phyloP scores from a whole-genome alignment of 495 filamentous ascomycete genomes.

The Lasiosphaeriaceae sp. region DNA sequence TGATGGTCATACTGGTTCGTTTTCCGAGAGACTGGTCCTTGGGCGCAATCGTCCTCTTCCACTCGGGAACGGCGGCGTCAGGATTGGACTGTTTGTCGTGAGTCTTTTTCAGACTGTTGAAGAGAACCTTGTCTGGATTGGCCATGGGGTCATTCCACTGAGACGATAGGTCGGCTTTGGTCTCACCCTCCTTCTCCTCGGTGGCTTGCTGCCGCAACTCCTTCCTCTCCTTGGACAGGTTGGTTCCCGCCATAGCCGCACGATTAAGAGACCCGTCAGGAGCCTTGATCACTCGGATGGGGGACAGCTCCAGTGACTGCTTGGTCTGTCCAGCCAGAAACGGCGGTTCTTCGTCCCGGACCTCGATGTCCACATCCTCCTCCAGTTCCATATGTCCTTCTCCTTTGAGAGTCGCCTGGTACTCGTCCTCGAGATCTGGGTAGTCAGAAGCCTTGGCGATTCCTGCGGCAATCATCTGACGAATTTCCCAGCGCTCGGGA shows the following conservation, averaged over 20 bases:
- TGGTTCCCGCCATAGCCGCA: conserved; percentile 88
- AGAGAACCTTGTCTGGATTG: conserved; percentile 73
- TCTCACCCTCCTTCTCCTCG: conserved; percentile 74
- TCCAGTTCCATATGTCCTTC: conserved; percentile 90
- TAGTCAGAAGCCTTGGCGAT: conserved; percentile 87
- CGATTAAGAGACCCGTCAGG: conserved; percentile 94
- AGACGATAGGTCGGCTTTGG: conserved; percentile 77
- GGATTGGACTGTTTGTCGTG: conserved; percentile 31
- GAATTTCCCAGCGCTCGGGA: conserved; percentile 95
- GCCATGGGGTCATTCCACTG: conserved; percentile 99
- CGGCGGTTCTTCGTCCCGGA: conserved; percentile 91
- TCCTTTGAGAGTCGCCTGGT: conserved; percentile 79
- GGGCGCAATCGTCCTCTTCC: conserved; percentile 80
- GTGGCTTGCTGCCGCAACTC: conserved; percentile 86
- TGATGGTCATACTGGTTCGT: conserved; percentile 87
- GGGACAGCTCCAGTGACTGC: conserved; percentile 88
- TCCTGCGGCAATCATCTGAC: conserved; percentile 91
- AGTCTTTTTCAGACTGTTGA: conserved; percentile 70
- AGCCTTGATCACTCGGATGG: conserved; percentile 94
- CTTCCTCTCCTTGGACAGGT: conserved; percentile 83
- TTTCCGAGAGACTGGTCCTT: conserved; percentile 82
- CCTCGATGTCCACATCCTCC: conserved; percentile 96
- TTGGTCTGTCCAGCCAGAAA: conserved; percentile 96
- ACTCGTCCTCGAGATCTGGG: conserved; percentile 92
- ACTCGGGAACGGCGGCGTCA: conserved; percentile 76